These are phyloP conservation scores for Cordyceps cicadae DNA, from an alignment of 2,329 filamentous ascomycete genomes.

Conservation along the genomic window DNA sequence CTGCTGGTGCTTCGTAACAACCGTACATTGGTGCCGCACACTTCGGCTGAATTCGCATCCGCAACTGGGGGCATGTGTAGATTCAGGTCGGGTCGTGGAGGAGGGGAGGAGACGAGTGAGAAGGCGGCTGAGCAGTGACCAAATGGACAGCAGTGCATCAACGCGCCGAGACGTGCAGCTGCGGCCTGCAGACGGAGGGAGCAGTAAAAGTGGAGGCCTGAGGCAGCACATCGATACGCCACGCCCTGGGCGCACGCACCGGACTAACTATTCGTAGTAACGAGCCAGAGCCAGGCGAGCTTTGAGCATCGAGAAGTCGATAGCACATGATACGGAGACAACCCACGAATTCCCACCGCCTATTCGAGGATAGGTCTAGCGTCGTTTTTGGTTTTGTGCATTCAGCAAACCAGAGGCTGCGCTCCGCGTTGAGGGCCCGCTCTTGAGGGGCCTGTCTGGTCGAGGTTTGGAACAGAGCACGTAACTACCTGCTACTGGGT, in stretches of 20 bases:
- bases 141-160: constrained; percentile 1
- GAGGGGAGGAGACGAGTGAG: background rate
- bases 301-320: background rate
- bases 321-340: constrained; percentile 3
- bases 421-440: background rate
- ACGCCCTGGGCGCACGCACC: background rate
- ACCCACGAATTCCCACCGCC: constrained; percentile 5
- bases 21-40: background rate
- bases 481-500: too few relatives aligned
- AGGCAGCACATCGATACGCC: background rate
- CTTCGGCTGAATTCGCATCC: background rate
- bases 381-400: background rate
- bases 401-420: constrained; percentile 6
- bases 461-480: background rate
- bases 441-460: background rate
- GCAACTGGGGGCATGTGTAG: background rate
- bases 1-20: background rate
- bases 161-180: constrained; percentile 6
- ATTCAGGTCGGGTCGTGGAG: background rate
- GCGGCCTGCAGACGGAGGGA: background rate
- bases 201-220: background rate
- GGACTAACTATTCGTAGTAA: background rate
- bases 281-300: too few relatives aligned
- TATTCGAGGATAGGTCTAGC: constrained; percentile 11
- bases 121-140: background rate